Percentiles rank a stretch among this genome's conserved stretches.
These are phyloP conservation scores for Solanum arcanum DNA, from an alignment of 257 asterid genomes.

Conservation along the genomic window DNA sequence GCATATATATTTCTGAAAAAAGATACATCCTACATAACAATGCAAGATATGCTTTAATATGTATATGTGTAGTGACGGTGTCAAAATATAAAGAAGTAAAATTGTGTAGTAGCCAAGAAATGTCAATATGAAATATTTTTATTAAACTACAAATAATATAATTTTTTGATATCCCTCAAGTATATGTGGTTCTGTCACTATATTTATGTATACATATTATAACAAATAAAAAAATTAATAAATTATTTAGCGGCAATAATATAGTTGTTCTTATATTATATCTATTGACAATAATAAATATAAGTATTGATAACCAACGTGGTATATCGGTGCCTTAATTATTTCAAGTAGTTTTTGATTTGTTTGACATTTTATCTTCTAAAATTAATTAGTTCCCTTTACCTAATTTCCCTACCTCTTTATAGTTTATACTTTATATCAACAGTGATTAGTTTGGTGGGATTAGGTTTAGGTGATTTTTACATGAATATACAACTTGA, in stretches of 20 bases:
- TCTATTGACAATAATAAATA: no score
- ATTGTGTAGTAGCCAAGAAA: rapidly evolving
- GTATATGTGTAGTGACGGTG: neutral
- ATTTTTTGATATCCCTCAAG: no score
- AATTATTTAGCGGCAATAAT: no score
- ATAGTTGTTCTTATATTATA: rapidly evolving
- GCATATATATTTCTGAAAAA: no score
- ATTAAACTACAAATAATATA: no score
- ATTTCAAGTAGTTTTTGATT: neutral
- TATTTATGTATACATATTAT: neutral
- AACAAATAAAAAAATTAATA: no score
- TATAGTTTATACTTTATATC: neutral
- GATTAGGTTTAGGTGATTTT: neutral
- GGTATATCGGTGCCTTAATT: neutral
- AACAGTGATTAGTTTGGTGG: neutral
- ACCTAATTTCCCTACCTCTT: neutral
- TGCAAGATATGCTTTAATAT: no score
- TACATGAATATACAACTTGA: neutral
- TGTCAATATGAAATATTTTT: neutral
- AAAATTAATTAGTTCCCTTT: neutral
- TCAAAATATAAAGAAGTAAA: no score
- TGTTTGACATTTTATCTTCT: neutral
- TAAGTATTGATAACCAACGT: no score
- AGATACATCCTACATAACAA: no score
- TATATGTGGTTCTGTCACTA: no score